Percentiles rank a stretch among this genome's conserved stretches.
Evolutionary conservation across 1,139 yeast genomes (phyloP).

Genomic region (Kodamaea suecica): DNA sequence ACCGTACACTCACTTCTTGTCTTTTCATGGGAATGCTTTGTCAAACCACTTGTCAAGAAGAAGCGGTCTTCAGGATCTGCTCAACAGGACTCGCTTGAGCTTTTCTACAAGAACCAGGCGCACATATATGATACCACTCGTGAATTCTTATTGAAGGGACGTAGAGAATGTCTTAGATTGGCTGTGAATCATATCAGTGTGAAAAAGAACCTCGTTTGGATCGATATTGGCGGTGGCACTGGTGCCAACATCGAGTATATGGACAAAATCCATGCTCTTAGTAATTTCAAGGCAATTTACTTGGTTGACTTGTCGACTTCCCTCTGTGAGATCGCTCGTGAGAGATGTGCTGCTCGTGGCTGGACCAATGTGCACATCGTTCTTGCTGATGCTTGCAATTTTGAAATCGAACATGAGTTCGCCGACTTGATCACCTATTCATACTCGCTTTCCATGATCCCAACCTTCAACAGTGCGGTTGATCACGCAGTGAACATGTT

Average conservation of each 20-base stretch:
- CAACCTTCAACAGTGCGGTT: slow-evolving; percentile 75
- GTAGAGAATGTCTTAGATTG: slow-evolving; percentile 60
- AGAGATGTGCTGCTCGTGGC: slow-evolving; percentile 49
- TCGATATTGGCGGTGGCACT: slow-evolving; percentile 85
- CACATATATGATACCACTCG: slow-evolving; percentile 72
- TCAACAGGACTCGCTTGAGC: slow-evolving; percentile 68
- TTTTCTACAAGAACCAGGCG: slow-evolving; percentile 74
- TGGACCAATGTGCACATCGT: slow-evolving; percentile 68
- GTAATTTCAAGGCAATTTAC: slow-evolving; percentile 62
- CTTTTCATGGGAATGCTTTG: slow-evolving; percentile 58
- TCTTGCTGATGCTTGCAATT: slow-evolving; percentile 75
- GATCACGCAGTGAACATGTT: slow-evolving; percentile 61
- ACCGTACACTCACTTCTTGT: slow-evolving; percentile 30
- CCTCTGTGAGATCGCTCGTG: slow-evolving; percentile 65
- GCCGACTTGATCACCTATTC: slow-evolving; percentile 72
- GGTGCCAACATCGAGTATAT: slow-evolving; percentile 78
- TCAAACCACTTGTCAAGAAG: slow-evolving; percentile 60
- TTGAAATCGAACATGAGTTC: slow-evolving; percentile 42
- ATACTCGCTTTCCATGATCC: slow-evolving; percentile 81
- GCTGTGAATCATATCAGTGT: slow-evolving; percentile 54
- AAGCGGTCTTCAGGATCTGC: slow-evolving; percentile 27
- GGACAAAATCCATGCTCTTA: slow-evolving; percentile 53
- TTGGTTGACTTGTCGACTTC: slow-evolving; percentile 77
- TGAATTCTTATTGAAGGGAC: slow-evolving; percentile 61
- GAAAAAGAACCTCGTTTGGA: slow-evolving; percentile 59